Conservation (phyloP, 2,329 filamentous ascomycete species). For the Colletotrichum liriopes region DNA sequence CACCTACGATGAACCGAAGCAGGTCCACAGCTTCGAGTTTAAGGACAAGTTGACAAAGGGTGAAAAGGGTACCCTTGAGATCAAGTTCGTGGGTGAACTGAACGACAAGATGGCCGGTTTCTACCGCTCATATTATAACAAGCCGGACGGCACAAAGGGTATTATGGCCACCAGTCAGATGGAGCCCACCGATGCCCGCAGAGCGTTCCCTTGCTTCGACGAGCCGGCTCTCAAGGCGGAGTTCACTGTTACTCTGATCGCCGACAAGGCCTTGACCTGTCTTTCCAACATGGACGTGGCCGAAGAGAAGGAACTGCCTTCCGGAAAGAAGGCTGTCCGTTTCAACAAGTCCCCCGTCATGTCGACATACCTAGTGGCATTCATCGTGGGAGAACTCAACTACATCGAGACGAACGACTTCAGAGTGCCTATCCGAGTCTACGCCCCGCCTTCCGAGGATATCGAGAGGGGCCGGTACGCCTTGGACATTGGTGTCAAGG, state of each 20-base stretch:
- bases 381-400: conserved; percentile 94
- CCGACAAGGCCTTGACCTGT: conserved; percentile 91
- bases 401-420: conserved; percentile 94
- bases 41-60: conserved; percentile 80
- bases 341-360: conserved; percentile 95
- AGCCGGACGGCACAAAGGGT: conserved; percentile 81
- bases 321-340: conserved; percentile 83
- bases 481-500: conserved; percentile 89
- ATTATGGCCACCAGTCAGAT: conserved; percentile 95
- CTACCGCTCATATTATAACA: conserved; percentile 95
- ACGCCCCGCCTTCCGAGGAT: conserved; percentile 89
- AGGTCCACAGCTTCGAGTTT: conserved; percentile 88
- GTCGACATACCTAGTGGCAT: conserved; percentile 96
- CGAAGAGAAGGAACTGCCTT: conserved; percentile 70
- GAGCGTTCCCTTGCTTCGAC: conserved; percentile 97
- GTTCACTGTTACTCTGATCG: conserved; percentile 91
- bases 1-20: conserved; percentile 82
- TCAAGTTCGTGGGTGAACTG: conserved; percentile 80
- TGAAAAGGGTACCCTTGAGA: conserved; percentile 76
- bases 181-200: conserved; percentile 94
- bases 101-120: conserved; percentile 99
- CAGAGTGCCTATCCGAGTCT: conserved; percentile 93
- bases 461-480: conserved; percentile 95
- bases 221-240: conserved; percentile 94
- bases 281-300: conserved; percentile 97